phyloP scores from a whole-genome alignment of 805 yeast genomes.

The Yarrowia phangngaensis region DNA sequence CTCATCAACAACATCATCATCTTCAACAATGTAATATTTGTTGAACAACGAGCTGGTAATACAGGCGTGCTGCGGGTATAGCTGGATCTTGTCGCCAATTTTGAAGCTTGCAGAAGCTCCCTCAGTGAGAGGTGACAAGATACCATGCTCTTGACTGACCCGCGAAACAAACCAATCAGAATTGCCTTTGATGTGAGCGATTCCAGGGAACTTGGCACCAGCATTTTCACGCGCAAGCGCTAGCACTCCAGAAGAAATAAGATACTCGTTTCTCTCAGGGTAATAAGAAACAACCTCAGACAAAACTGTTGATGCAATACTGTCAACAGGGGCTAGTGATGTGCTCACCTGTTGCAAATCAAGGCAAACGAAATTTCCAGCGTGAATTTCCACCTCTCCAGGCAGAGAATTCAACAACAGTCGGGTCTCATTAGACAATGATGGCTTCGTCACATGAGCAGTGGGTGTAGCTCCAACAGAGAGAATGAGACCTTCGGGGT shows the following conservation, averaged over 20 bases:
- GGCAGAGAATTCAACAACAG: constrained; percentile 21
- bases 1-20: constrained; percentile 52
- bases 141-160: constrained; percentile 77
- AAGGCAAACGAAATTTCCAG: constrained; percentile 73
- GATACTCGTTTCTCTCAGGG: constrained; percentile 57
- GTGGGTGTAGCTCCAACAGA: constrained; percentile 69
- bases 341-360: constrained; percentile 79
- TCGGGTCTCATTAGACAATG: constrained; percentile 3
- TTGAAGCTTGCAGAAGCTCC: constrained; percentile 26
- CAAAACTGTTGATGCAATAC: constrained; percentile 52
- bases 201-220: constrained; percentile 54
- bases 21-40: constrained; percentile 54
- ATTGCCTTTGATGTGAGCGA: constrained; percentile 47
- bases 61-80: constrained; percentile 68
- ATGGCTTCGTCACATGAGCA: constrained; percentile 27
- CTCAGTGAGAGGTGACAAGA: constrained; percentile 43
- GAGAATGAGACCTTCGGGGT: constrained; percentile 45
- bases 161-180: constrained; percentile 63
- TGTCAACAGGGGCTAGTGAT: too few species aligned
- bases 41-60: constrained; percentile 60
- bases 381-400: constrained; percentile 61
- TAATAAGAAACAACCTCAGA: constrained; percentile 60
- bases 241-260: constrained; percentile 70
- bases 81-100: constrained; percentile 50
- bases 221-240: constrained; percentile 64